Percentiles rank a stretch among this genome's conserved stretches.
These are phyloP conservation scores for Xylariaceae sp. DNA, from an alignment of 2,329 filamentous ascomycete genomes.

Conservation along the genomic window DNA sequence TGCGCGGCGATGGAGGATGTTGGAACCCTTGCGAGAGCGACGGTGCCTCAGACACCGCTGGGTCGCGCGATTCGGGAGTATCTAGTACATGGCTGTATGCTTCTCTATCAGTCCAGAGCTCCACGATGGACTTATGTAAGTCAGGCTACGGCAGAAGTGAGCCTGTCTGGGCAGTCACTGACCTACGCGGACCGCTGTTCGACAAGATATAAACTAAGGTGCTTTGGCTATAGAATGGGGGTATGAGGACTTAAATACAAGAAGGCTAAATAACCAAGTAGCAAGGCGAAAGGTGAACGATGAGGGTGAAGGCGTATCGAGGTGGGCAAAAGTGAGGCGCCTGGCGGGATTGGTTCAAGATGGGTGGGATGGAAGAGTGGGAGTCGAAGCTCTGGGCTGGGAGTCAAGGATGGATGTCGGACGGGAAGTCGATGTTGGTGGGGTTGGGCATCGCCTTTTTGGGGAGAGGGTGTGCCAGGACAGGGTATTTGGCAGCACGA, in stretches of 20 bases:
- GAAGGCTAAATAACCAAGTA: conserved; percentile 9
- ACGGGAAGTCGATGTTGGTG: neutral
- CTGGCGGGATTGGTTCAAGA: conserved; percentile 28
- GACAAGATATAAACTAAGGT: conserved; percentile 1
- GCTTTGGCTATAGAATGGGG: neutral
- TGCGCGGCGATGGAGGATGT: conserved; percentile 14
- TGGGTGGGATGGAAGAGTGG: conserved; percentile 7
- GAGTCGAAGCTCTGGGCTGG: conserved; percentile 16
- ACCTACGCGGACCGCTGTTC: conserved; percentile 18
- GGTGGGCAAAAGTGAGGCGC: conserved; percentile 32
- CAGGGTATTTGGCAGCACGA: too few relatives aligned
- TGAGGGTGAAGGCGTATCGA: conserved; percentile 22
- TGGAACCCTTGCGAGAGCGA: conserved; percentile 23
- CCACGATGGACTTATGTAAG: conserved; percentile 10
- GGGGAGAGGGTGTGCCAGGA: too few relatives aligned
- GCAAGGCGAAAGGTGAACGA: conserved; percentile 22
- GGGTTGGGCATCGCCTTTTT: neutral
- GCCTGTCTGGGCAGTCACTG: conserved; percentile 24
- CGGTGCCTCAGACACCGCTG: conserved; percentile 29
- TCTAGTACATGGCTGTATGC: conserved; percentile 39
- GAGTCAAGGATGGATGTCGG: conserved; percentile 10
- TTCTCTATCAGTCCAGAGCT: conserved; percentile 25
- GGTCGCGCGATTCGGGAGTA: conserved; percentile 29
- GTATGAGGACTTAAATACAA: conserved; percentile 23
- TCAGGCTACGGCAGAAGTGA: conserved; percentile 9